Base-by-base conservation (phyloP, 108 stramenopile genomes). In the Cyclotella kingstonii region DNA sequence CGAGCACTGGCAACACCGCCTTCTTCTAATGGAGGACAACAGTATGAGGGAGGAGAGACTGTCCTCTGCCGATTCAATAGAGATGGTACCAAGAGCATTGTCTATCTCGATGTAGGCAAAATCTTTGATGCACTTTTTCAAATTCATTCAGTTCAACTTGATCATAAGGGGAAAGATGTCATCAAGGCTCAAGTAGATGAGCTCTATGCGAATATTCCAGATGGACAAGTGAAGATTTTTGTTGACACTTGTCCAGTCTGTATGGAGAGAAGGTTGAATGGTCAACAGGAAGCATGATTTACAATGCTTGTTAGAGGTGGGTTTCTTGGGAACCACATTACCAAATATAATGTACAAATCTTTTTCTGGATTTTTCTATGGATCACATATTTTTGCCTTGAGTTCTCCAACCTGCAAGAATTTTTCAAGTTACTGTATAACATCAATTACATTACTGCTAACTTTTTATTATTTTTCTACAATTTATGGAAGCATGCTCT, bases 231-330 rank as follows among this genome's bases (percentile, higher is more conserved):
- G 21, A 67, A 38, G 39, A 21, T 28, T 19, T 67, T 67, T 41
- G 25, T 67, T 38, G 56, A 67, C 38, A 58, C 54, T 40, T 67
- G 66, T 40, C 66, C 66, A 11, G 25, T 67, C 58, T 67, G 66
- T 58, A 29, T 67, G 17, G 46, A 28, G 41, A 63, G 41, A 5
- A 50, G 40, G 28, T 25, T 18, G 23, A 35, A 38, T 10, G 35
- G 22, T 35, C n/a, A n/a, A n/a, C n/a, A n/a, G n/a, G n/a, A n/a
- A n/a, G n/a, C n/a, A n/a, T n/a, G n/a, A n/a, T n/a, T n/a, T n/a
- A n/a, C n/a, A n/a, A n/a, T n/a, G n/a, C n/a, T n/a, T n/a, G n/a
- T n/a, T n/a, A n/a, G n/a, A n/a, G n/a, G n/a, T n/a, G n/a, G n/a
- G n/a, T n/a, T n/a, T n/a, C n/a, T n/a, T n/a, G n/a, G n/a, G n/a